Evolutionary conservation across 1,139 yeast genomes (phyloP).

Genomic region (Candida tetrigidarum): DNA sequence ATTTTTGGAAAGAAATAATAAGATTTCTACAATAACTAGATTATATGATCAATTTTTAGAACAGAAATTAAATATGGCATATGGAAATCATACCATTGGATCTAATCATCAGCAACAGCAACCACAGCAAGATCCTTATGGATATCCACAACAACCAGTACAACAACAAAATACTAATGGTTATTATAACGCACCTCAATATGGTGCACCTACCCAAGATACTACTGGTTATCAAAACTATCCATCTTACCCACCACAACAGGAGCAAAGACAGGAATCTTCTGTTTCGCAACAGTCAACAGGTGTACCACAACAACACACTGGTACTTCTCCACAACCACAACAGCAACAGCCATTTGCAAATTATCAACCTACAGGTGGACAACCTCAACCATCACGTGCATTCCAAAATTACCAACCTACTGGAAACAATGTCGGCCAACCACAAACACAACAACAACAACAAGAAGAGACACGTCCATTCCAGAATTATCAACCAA

Average conservation of each 20-base stretch:
- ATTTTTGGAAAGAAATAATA: slow-evolving; percentile 78
- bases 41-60: slow-evolving; percentile 83
- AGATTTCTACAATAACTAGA: slow-evolving; percentile 76
- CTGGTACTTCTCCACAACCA: slow-evolving; percentile 5
- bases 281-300: slow-evolving; percentile 9
- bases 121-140: slow-evolving; percentile 6
- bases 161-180: slow-evolving; percentile 6
- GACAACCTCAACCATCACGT: slow-evolving; percentile 3
- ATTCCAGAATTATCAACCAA: slow-evolving; percentile 1
- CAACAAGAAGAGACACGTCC: slow-evolving; percentile 6
- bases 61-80: slow-evolving; percentile 57
- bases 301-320: slow-evolving; percentile 5
- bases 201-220: not conserved
- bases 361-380: slow-evolving; percentile 8
- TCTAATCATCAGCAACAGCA: slow-evolving; percentile 5
- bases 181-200: slow-evolving; percentile 5
- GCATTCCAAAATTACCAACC: slow-evolving; percentile 9
- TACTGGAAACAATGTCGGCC: not conserved
- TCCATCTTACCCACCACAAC: slow-evolving; percentile 16
- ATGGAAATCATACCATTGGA: slow-evolving; percentile 27
- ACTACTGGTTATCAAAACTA: slow-evolving; percentile 10
- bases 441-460: too few species aligned
- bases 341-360: slow-evolving; percentile 4
- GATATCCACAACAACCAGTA: slow-evolving; percentile 3
- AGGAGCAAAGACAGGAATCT: slow-evolving; percentile 8